Evolutionary conservation across 1,139 yeast species (phyloP), one percentile per base, ranked within the genome.

Genomic region (Taiozyma sp.): DNA sequence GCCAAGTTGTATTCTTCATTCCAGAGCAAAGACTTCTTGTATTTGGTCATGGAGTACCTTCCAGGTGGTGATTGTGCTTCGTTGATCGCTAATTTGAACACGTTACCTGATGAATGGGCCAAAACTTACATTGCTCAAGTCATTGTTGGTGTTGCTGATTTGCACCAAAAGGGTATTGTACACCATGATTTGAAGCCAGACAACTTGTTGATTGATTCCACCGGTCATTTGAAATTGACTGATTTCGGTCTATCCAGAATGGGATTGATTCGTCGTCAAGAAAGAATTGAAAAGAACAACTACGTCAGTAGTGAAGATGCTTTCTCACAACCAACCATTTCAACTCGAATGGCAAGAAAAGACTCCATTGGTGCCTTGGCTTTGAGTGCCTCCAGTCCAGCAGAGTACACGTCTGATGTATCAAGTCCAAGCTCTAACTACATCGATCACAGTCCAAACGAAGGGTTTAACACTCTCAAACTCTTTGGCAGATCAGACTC

Each of bases 1-100:
- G 98, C 97, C 1, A 92, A 87, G 63, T 74, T 95, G 42, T 89
- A 84, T 65, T 87, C 87, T 50, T 87, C 96, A 40, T 95, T 95
- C 65, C 99, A 95, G 70, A 88, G 91, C 53, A 81, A 81, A 51
- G 96, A 91, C 58, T 91, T 87, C 64, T 73, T 95, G 29, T 95
- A 89, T 64, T 74, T 95, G 59, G 99, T 95, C 2, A 93, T 95
- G 98, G 99, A 95, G 66, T 95, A 91, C 65, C 73, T 93, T 46
- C 90, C 88, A 60, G 99, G 99, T 42, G 99, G 99, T 30, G 99
- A 95, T 67, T 82, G 96, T 65, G 96, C 97, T 0, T 87, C 96
- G 0, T 72, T 95, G 47, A 72, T 95, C 34, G 88, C 89, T 60
- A 83, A 83, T 67, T 74, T 92, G 66, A 96, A 96, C 0, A 84